phyloP scores from a whole-genome alignment of 1,139 yeast genomes.

The Barnettozyma hawaiiensis region DNA sequence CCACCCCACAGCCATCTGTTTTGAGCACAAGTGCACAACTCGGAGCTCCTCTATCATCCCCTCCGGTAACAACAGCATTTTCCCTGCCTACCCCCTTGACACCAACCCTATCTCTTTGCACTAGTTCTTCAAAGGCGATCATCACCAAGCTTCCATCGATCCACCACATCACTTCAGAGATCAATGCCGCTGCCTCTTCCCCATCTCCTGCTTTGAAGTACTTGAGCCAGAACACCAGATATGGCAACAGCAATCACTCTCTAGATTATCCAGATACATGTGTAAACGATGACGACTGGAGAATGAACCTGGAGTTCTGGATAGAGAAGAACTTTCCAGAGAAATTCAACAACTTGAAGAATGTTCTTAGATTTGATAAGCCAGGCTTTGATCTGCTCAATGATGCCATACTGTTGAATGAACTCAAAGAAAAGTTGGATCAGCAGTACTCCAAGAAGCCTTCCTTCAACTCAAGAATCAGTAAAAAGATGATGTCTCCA shows the following conservation, averaged over 20 bases:
- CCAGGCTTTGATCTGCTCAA: conserved; percentile 27
- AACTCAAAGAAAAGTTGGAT: conserved; percentile 23
- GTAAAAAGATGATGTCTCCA: conserved; percentile 27
- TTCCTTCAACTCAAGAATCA: conserved; percentile 27
- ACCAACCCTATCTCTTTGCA: conserved; percentile 9
- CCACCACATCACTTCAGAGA: conserved; percentile 8
- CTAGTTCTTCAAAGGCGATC: neutral
- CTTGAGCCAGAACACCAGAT: conserved; percentile 19
- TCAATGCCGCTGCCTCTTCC: conserved; percentile 1
- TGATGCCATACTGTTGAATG: conserved; percentile 25
- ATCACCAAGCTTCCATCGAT: conserved; percentile 10
- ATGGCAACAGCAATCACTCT: conserved; percentile 18
- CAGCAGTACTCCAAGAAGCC: conserved; percentile 18
- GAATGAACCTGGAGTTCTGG: conserved; percentile 28
- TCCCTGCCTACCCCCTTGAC: conserved; percentile 12
- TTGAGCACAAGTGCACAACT: neutral
- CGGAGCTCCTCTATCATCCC: conserved; percentile 11
- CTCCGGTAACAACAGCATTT: conserved; percentile 1
- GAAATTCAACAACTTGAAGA: conserved; percentile 27
- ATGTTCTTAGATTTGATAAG: conserved; percentile 24
- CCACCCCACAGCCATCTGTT: conserved; percentile 13
- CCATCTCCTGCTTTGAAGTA: conserved; percentile 13
- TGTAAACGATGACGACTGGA: conserved; percentile 27
- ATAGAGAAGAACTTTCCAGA: conserved; percentile 28
- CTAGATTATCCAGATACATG: conserved; percentile 26